phyloP scores from a whole-genome alignment of 2,329 filamentous ascomycete species.

The Ophiosphaerella korrae region DNA sequence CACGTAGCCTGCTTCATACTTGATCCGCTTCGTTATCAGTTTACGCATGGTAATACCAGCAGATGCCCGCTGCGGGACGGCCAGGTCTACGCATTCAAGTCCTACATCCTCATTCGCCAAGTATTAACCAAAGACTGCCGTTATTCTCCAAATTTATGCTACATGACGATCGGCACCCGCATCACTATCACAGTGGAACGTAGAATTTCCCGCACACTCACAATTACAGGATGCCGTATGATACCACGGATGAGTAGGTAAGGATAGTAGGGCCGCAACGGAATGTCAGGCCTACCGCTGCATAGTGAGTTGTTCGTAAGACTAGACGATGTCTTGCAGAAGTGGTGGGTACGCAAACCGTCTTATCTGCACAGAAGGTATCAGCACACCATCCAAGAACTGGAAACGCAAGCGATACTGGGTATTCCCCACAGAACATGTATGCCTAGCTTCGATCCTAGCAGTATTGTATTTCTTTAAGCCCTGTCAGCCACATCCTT shows the following conservation, averaged over 20 bases:
- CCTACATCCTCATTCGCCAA: not conserved
- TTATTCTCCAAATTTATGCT: too few species aligned
- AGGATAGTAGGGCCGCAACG: not conserved
- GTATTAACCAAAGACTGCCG: too few species aligned
- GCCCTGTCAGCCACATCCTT: not conserved
- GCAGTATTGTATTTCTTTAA: too few species aligned
- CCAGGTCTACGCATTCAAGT: too few species aligned
- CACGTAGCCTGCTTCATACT: too few species aligned
- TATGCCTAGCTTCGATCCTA: too few species aligned
- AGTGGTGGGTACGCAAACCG: not conserved
- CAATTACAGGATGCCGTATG: not conserved
- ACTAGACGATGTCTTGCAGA: conserved; percentile 1
- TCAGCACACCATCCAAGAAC: not conserved
- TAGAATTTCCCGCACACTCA: not conserved
- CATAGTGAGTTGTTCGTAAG: conserved; percentile 2
- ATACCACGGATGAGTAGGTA: not conserved
- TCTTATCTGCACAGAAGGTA: not conserved
- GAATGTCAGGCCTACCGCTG: not conserved
- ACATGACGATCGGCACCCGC: not conserved
- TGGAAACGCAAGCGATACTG: not conserved
- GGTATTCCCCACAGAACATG: not conserved
- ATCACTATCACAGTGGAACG: too few species aligned
- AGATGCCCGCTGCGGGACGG: too few species aligned
- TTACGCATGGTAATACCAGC: too few species aligned
- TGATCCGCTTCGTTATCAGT: too few species aligned